Percentiles rank a stretch among this genome's conserved stretches.
phyloP scores from a whole-genome alignment of 31 red algal species.

The Odonthalia washingtoniensis region DNA sequence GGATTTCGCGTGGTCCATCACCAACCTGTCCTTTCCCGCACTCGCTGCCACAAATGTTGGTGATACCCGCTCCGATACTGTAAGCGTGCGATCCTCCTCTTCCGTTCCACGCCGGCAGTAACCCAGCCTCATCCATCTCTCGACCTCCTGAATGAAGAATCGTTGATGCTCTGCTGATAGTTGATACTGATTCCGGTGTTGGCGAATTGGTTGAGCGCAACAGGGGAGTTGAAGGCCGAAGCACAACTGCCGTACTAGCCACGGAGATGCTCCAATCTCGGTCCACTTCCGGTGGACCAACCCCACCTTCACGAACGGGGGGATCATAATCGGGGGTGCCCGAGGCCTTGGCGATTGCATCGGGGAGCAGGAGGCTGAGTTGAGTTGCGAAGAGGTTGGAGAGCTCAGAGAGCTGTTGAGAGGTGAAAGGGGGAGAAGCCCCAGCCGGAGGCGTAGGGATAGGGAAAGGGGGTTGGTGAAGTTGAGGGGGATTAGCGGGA shows the following conservation, averaged over 20 bases:
- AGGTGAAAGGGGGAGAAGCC: no score
- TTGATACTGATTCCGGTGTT: not conserved
- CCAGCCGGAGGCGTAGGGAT: no score
- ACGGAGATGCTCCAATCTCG: constrained; percentile 26
- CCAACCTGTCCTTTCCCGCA: constrained; percentile 27
- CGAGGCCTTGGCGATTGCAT: no score
- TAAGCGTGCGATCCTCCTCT: not conserved
- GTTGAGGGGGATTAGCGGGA: no score
- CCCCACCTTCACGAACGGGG: constrained; percentile 6
- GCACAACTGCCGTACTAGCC: constrained; percentile 26
- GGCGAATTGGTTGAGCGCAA: not conserved
- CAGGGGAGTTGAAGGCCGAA: constrained; percentile 44
- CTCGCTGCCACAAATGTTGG: constrained; percentile 19
- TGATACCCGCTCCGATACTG: not conserved
- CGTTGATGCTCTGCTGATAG: not conserved
- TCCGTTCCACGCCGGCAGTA: no score
- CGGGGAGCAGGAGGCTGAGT: no score
- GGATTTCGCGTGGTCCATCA: constrained; percentile 26
- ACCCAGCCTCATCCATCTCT: not conserved
- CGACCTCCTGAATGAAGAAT: constrained; percentile 9
- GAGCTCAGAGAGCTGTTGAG: no score
- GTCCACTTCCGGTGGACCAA: not conserved
- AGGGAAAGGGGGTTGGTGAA: no score
- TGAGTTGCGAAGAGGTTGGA: no score
- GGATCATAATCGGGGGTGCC: no score